These are phyloP conservation scores for Marasmius tenuissimus DNA, from an alignment of 1,284 basidiomycete species.

Conservation along the genomic window DNA sequence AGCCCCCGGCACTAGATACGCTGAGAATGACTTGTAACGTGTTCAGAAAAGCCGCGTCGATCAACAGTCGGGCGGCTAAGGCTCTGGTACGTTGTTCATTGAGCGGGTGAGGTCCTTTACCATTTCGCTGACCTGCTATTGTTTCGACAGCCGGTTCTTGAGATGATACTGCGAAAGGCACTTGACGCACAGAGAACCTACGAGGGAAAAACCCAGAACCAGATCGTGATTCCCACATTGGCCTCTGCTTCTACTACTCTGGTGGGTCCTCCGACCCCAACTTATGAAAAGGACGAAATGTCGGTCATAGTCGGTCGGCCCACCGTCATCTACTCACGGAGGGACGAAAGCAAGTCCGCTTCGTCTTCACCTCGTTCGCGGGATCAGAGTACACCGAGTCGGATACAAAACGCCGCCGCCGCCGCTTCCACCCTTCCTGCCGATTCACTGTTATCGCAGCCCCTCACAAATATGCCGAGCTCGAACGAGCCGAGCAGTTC, in stretches of 20 bases:
- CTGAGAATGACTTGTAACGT: slow-evolving; percentile 40
- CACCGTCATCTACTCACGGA: slow-evolving; percentile 3
- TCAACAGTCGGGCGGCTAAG: slow-evolving; percentile 43
- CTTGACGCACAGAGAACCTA: slow-evolving; percentile 26
- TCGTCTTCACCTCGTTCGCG: neutral
- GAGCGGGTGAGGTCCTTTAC: neutral
- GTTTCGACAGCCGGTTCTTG: slow-evolving; percentile 33
- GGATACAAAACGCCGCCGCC: too few species aligned
- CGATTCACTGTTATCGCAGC: neutral
- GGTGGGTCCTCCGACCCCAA: neutral
- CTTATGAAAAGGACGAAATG: slow-evolving; percentile 29
- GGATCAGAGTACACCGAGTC: too few species aligned
- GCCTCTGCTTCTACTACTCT: neutral
- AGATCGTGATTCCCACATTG: slow-evolving; percentile 18
- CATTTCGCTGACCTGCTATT: slow-evolving; percentile 1
- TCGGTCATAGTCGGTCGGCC: slow-evolving; percentile 39
- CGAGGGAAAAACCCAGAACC: slow-evolving; percentile 1
- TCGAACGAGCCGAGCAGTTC: too few species aligned
- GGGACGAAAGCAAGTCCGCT: neutral
- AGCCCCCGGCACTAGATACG: slow-evolving; percentile 40
- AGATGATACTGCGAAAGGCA: slow-evolving; percentile 38
- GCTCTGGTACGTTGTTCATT: slow-evolving; percentile 33
- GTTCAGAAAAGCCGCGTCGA: slow-evolving; percentile 40
- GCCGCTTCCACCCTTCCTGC: neutral
- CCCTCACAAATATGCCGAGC: neutral